Conservation (phyloP, 2,329 filamentous ascomycete genomes). For the Sphaerulina populicola region DNA sequence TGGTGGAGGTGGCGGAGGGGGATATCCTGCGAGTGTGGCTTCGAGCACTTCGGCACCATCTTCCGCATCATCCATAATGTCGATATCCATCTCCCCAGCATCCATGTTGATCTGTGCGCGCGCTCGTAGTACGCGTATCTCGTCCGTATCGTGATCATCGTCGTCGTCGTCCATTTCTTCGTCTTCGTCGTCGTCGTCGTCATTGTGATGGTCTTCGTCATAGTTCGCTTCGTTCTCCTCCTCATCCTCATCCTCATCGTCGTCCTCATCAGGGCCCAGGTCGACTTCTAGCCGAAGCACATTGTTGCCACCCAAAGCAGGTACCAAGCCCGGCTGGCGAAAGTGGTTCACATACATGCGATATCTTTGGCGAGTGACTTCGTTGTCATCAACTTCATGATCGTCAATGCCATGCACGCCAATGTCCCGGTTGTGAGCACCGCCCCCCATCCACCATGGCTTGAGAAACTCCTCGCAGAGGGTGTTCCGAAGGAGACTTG, state of each 20-base stretch:
- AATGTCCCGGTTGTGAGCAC: constrained; percentile 67
- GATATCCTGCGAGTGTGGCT: constrained; percentile 68
- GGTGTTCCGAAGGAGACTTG: constrained; percentile 65
- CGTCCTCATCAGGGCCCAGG: constrained; percentile 42
- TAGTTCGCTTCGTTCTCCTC: constrained; percentile 43
- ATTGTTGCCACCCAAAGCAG: constrained; percentile 9
- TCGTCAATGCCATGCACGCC: constrained; percentile 75
- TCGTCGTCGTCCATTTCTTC: constrained; percentile 26
- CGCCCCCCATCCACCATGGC: constrained; percentile 78
- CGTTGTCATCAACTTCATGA: constrained; percentile 56
- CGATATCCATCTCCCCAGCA: constrained; percentile 44
- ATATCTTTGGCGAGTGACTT: constrained; percentile 34
- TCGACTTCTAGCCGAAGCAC: constrained; percentile 25
- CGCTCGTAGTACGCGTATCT: constrained; percentile 22
- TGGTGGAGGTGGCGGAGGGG: constrained; percentile 54
- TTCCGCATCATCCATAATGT: constrained; percentile 42
- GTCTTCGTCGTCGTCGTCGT: constrained; percentile 23
- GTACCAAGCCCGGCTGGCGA: constrained; percentile 18
- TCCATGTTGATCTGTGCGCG: constrained; percentile 19
- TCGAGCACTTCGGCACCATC: constrained; percentile 67
- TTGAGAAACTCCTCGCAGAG: constrained; percentile 88
- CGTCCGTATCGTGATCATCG: constrained; percentile 41
- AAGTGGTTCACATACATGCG: constrained; percentile 32
- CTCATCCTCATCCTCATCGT: constrained; percentile 38
- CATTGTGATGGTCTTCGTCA: constrained; percentile 21